A percentile compares a stretch with the other conserved stretches of the same genome.
These are phyloP conservation scores for Solanum sitiens DNA, from an alignment of 257 asterid genomes.

Conservation along the genomic window DNA sequence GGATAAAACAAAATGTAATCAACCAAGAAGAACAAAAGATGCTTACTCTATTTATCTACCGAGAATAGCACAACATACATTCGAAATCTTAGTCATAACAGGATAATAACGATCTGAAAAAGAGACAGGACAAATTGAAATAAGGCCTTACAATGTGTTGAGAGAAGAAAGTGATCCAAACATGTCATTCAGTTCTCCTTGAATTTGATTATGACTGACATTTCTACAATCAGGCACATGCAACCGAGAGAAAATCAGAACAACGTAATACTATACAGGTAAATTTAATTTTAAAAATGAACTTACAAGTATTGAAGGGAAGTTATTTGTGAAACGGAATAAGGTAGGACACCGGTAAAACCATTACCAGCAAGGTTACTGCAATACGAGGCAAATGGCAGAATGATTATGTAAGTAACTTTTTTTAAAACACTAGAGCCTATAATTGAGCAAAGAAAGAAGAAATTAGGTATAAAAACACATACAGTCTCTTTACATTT, in stretches of 20 bases:
- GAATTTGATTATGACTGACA: constrained; percentile 61
- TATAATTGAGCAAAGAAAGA: background rate
- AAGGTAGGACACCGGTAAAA: constrained; percentile 69
- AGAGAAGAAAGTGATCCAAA: constrained; percentile 56
- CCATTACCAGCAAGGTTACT: constrained; percentile 71
- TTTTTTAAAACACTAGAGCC: background rate
- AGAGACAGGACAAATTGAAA: background rate
- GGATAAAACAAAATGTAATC: background rate
- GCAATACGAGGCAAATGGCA: constrained; percentile 10
- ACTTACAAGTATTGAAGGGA: constrained; percentile 75
- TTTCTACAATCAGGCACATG: constrained; percentile 33
- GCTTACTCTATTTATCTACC: too few species aligned
- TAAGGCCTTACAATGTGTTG: constrained; percentile 56
- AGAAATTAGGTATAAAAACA: background rate
- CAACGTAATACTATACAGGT: background rate
- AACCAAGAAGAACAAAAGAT: background rate
- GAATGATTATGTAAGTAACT: background rate
- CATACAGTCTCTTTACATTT: constrained; percentile 70
- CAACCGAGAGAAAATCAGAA: background rate
- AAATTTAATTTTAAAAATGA: background rate
- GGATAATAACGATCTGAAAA: background rate
- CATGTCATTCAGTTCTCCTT: constrained; percentile 47
- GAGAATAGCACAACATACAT: background rate
- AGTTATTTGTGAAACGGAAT: constrained; percentile 53
- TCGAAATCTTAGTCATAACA: background rate